Evolutionary conservation across 1,139 yeast genomes (phyloP).

Genomic region (Yamadazyma mexicana): DNA sequence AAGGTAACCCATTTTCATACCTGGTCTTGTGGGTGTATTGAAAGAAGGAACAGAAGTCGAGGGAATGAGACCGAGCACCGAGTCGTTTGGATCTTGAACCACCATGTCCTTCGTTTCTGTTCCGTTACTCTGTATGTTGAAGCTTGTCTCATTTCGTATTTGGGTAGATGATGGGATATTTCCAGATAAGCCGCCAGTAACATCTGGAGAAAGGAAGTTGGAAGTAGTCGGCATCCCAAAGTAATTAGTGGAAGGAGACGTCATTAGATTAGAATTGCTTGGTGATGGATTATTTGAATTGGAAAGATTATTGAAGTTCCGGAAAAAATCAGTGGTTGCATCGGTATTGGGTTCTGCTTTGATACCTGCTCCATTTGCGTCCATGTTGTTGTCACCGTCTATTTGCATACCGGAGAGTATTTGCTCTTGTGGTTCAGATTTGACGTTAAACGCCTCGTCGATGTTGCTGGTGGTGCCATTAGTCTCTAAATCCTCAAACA

Average conservation of each 20-base stretch:
- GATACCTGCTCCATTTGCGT: neutral
- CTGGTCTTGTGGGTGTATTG: constrained; percentile 69
- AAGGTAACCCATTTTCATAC: constrained; percentile 71
- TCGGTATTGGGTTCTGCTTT: constrained; percentile 7
- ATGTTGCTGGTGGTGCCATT: neutral
- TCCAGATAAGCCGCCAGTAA: constrained; percentile 12
- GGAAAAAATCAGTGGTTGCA: constrained; percentile 15
- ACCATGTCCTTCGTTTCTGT: constrained; percentile 31
- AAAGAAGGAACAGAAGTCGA: constrained; percentile 62
- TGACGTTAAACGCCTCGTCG: neutral
- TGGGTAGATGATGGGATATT: constrained; percentile 5
- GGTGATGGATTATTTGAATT: constrained; percentile 26
- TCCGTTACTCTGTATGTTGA: neutral
- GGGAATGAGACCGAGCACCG: constrained; percentile 64
- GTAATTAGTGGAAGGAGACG: constrained; percentile 32
- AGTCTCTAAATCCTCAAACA: constrained; percentile 28
- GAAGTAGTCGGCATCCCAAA: constrained; percentile 10
- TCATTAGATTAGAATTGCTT: constrained; percentile 28
- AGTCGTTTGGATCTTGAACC: constrained; percentile 52
- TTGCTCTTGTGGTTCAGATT: neutral
- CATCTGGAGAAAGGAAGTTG: constrained; percentile 35
- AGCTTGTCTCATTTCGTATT: neutral
- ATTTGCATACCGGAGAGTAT: neutral
- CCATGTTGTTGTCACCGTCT: neutral
- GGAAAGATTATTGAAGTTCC: constrained; percentile 16